A percentile compares a stretch with the other conserved stretches of the same genome.
phyloP scores from a whole-genome alignment of 805 yeast genomes.

The Metschnikowia aberdeeniae region DNA sequence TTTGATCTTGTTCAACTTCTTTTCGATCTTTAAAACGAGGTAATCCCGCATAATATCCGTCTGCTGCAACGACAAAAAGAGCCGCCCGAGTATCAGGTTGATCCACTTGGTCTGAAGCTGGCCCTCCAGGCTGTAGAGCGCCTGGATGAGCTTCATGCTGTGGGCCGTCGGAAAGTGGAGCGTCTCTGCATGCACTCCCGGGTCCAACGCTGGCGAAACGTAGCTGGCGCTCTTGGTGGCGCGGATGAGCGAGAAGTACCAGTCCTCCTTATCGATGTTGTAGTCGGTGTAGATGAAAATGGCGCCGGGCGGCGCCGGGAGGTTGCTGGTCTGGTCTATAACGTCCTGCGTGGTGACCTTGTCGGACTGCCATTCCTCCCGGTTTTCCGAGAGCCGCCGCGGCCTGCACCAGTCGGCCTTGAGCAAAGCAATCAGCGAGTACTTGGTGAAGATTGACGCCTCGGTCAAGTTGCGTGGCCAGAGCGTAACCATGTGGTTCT shows the following conservation, averaged over 20 bases:
- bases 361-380: constrained; percentile 8
- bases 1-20: constrained; percentile 73
- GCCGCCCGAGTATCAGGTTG: constrained; percentile 79
- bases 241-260: constrained; percentile 82
- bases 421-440: constrained; percentile 72
- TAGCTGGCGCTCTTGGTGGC: constrained; percentile 53
- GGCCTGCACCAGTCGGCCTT: constrained; percentile 38
- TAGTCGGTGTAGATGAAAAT: constrained; percentile 70
- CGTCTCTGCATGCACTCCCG: constrained; percentile 66
- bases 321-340: constrained; percentile 17
- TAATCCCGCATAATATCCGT: constrained; percentile 62
- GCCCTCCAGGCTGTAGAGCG: constrained; percentile 76
- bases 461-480: constrained; percentile 84
- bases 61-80: constrained; percentile 71
- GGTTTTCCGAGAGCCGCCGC: constrained; percentile 19
- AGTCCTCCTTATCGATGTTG: constrained; percentile 83
- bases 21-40: constrained; percentile 56
- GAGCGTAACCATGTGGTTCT: constrained; percentile 63
- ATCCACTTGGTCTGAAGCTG: constrained; percentile 86
- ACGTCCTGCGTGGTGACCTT: constrained; percentile 25
- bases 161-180: constrained; percentile 68
- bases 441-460: constrained; percentile 74
- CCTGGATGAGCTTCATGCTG: constrained; percentile 68
- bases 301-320: constrained; percentile 36
- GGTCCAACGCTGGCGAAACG: constrained; percentile 26